Percentiles rank a stretch among this genome's conserved stretches.
Conservation (phyloP, 1,284 basidiomycete species). For the Cystobasidiaceae sp. region DNA sequence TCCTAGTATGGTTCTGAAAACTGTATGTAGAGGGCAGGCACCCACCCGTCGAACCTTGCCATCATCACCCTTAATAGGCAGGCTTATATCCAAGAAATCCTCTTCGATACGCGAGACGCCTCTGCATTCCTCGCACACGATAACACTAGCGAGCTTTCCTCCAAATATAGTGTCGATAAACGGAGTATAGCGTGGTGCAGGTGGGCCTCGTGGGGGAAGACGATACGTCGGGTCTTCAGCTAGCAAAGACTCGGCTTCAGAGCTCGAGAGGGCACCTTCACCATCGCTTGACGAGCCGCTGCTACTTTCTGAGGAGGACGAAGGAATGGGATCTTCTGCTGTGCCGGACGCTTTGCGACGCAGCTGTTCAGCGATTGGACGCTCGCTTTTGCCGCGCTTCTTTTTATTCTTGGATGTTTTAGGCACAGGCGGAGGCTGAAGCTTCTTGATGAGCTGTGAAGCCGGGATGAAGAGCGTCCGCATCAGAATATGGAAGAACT, state of each 20-base stretch:
- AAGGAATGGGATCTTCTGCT: slow-evolving; percentile 41
- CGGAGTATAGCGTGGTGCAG: slow-evolving; percentile 48
- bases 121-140: slow-evolving; percentile 90
- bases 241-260: slow-evolving; percentile 12
- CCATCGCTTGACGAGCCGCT: background rate
- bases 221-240: slow-evolving; percentile 31
- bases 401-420: slow-evolving; percentile 39
- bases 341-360: slow-evolving; percentile 44
- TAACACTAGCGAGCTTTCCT: slow-evolving; percentile 76
- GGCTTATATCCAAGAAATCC: slow-evolving; percentile 86
- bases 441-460: slow-evolving; percentile 68
- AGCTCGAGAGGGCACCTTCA: slow-evolving; percentile 16
- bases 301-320: slow-evolving; percentile 22
- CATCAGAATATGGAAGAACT: no score
- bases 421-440: slow-evolving; percentile 52
- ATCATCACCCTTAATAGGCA: slow-evolving; percentile 76
- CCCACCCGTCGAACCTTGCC: slow-evolving; percentile 49
- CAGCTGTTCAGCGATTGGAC: slow-evolving; percentile 20
- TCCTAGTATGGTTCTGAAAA: no score
- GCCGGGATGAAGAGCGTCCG: no score
- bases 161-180: slow-evolving; percentile 86
- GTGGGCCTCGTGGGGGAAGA: slow-evolving; percentile 41
- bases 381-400: slow-evolving; percentile 6
- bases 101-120: slow-evolving; percentile 77
- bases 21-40: background rate